Conservation (phyloP, 208 protist genomes). For the Balamuthia mandrillaris region DNA sequence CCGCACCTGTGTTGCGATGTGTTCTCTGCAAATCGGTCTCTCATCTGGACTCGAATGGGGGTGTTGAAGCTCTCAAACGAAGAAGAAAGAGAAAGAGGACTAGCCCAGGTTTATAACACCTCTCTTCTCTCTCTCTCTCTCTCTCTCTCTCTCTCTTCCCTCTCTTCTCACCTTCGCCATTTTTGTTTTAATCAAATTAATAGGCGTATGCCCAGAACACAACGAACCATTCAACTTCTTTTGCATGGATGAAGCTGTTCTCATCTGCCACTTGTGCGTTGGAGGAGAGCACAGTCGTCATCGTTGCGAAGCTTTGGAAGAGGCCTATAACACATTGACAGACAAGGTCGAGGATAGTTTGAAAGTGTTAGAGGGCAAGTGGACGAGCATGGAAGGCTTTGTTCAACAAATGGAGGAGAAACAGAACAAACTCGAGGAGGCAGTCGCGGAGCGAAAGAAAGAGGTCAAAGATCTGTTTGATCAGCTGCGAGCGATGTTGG, state of each 20-base stretch:
- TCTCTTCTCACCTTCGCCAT: too few relatives aligned
- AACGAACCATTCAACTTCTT: background rate
- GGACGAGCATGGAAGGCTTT: background rate
- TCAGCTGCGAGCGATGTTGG: background rate
- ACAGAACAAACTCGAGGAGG: background rate
- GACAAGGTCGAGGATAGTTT: background rate
- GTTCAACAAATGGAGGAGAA: background rate
- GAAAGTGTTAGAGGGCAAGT: background rate
- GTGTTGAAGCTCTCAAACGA: background rate
- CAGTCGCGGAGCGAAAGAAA: background rate
- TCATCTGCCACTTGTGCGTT: background rate
- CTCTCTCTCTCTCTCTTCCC: background rate
- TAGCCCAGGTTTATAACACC: background rate
- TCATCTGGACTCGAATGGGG: background rate
- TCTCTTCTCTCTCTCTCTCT: background rate
- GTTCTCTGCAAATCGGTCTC: background rate
- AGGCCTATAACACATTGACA: background rate
- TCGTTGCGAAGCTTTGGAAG: background rate
- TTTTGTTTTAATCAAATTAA: too few relatives aligned
- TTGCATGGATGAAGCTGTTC: background rate
- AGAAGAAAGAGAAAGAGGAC: background rate
- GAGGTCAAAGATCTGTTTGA: background rate
- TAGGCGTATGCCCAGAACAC: too few relatives aligned
- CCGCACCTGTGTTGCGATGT: too few relatives aligned
- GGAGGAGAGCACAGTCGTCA: background rate